These are phyloP conservation scores for Boletus fagicola DNA, from an alignment of 768 basidiomycete genomes.

Conservation along the genomic window DNA sequence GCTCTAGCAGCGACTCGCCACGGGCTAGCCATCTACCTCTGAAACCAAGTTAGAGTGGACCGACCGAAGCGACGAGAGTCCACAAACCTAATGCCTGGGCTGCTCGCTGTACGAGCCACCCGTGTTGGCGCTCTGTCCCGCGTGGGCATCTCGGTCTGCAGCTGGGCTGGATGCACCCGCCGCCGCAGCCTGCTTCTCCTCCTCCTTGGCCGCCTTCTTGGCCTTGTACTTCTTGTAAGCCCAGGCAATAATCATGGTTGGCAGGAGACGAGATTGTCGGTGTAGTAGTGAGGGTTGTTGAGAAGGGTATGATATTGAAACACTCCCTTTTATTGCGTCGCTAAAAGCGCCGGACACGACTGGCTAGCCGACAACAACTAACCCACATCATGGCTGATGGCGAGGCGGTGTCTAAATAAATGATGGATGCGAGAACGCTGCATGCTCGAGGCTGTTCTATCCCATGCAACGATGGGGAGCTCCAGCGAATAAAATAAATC, in stretches of 20 bases:
- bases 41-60: neutral
- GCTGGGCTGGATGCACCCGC: neutral
- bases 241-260: conserved; percentile 14
- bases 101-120: neutral
- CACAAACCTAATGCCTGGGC: conserved; percentile 13
- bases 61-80: neutral
- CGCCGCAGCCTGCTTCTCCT: conserved; percentile 8
- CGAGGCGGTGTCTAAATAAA: neutral
- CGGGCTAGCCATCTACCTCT: neutral
- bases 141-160: neutral
- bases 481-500: neutral
- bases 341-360: neutral
- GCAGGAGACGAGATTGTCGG: neutral
- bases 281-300: neutral
- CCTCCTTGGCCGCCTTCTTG: conserved; percentile 21
- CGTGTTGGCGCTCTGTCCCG: neutral
- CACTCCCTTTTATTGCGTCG: conserved; percentile 7
- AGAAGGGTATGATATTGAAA: neutral
- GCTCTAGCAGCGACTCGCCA: no score
- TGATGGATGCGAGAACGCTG: neutral
- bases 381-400: neutral
- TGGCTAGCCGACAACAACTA: neutral
- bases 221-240: conserved; percentile 29
- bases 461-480: neutral
- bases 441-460: neutral